Percentiles rank a stretch among this genome's conserved stretches.
phyloP scores from a whole-genome alignment of 2,329 filamentous ascomycete species.

The Chalaropsis thielavioides region DNA sequence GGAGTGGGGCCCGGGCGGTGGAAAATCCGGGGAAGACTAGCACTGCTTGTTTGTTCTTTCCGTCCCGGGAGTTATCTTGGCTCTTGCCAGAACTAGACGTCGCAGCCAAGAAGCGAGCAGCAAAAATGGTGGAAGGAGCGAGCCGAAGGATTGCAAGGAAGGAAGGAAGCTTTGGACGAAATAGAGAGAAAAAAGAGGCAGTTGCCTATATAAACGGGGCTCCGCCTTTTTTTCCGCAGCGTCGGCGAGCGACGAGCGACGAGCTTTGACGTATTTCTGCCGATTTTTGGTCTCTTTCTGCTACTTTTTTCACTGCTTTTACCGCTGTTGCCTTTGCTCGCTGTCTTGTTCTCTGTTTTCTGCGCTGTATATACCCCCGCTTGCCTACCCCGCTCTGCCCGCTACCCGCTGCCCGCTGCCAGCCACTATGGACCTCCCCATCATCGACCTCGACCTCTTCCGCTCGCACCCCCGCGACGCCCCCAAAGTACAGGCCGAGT shows the following conservation, averaged over 20 bases:
- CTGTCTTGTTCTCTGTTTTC: too few relatives aligned
- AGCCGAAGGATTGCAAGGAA: neutral
- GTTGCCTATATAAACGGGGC: neutral
- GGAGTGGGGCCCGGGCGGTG: neutral
- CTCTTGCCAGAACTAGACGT: too few relatives aligned
- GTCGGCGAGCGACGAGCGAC: too few relatives aligned
- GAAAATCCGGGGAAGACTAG: neutral
- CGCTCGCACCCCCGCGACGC: slow-evolving; percentile 31
- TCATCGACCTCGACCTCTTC: slow-evolving; percentile 46
- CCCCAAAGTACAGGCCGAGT: slow-evolving; percentile 35
- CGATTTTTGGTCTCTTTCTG: neutral
- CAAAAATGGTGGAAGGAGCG: neutral
- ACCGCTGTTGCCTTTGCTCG: neutral
- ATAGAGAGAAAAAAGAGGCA: neutral
- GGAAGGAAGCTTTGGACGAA: neutral
- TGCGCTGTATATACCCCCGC: neutral
- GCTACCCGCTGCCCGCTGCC: neutral
- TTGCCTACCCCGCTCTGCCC: neutral
- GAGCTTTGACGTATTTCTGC: neutral
- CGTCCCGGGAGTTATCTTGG: neutral
- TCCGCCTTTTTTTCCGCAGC: neutral
- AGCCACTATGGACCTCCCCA: slow-evolving; percentile 46
- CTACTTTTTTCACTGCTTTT: too few relatives aligned
- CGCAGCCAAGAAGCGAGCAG: neutral
- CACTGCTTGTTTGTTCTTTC: neutral